Conservation (phyloP, 345 rosid genomes). For the Ailanthus altissimus region DNA sequence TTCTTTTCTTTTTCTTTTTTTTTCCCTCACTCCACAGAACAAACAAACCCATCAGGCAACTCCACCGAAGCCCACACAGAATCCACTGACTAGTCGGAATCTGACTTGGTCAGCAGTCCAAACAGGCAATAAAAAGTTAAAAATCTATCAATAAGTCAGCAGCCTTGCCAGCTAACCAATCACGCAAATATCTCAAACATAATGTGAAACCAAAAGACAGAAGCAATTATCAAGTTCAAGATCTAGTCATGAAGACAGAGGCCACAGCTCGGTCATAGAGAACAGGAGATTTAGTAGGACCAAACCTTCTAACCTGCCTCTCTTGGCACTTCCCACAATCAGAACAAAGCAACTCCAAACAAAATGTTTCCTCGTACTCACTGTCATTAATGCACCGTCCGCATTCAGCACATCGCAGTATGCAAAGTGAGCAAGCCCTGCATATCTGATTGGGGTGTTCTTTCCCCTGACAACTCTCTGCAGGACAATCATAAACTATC, state of each 20-base stretch:
- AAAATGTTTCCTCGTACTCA: constrained; percentile 85
- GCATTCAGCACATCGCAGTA: constrained; percentile 76
- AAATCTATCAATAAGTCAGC: constrained; percentile 9
- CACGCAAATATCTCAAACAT: constrained; percentile 17
- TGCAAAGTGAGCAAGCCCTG: constrained; percentile 88
- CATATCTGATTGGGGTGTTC: constrained; percentile 45
- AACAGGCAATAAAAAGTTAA: constrained; percentile 16
- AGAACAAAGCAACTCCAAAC: constrained; percentile 72
- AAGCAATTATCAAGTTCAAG: constrained; percentile 21
- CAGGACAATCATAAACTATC: constrained; percentile 92
- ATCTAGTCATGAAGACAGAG: constrained; percentile 44
- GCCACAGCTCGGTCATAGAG: constrained; percentile 25
- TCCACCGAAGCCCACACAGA: constrained; percentile 10
- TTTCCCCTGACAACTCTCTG: constrained; percentile 65
- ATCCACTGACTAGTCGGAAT: constrained; percentile 13
- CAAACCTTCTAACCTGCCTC: constrained; percentile 33
- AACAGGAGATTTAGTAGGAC: constrained; percentile 24
- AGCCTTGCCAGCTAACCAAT: constrained; percentile 21
- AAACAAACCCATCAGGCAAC: constrained; percentile 8
- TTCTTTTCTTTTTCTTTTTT: not conserved
- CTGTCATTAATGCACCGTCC: constrained; percentile 81
- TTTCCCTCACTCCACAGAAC: not conserved
- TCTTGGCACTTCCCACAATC: constrained; percentile 52
- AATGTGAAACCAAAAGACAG: constrained; percentile 21
- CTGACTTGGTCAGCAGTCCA: constrained; percentile 10